These are phyloP conservation scores for Chlorella variabilis DNA, from an alignment of 163 green algal species.

Conservation along the genomic window DNA sequence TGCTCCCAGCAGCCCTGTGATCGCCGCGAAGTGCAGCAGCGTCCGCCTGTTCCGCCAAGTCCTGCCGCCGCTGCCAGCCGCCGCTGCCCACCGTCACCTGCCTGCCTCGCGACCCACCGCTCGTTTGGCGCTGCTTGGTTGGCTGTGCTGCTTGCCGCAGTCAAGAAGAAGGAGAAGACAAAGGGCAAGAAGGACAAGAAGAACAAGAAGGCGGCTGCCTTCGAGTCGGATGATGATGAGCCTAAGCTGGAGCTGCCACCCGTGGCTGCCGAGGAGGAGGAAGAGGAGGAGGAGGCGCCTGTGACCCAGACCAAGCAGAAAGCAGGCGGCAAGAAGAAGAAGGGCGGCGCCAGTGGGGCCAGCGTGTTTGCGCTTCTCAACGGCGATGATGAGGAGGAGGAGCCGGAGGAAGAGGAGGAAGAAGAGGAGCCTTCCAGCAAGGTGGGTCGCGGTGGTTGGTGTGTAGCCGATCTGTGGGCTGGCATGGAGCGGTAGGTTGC, in stretches of 20 bases:
- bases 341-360: slow-evolving; percentile 34
- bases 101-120: too few species aligned
- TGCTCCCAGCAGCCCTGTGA: too few species aligned
- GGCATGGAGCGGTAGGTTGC: too few species aligned
- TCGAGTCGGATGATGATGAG: slow-evolving; percentile 62
- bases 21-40: too few species aligned
- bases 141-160: slow-evolving; percentile 3
- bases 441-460: slow-evolving; percentile 20
- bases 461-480: too few species aligned
- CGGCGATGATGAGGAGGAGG: slow-evolving; percentile 40
- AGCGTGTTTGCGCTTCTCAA: slow-evolving; percentile 64
- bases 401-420: slow-evolving; percentile 54
- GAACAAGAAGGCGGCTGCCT: slow-evolving; percentile 55
- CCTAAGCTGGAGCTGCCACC: slow-evolving; percentile 1
- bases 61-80: too few species aligned
- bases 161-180: slow-evolving; percentile 54
- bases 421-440: background rate
- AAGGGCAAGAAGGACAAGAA: slow-evolving; percentile 78
- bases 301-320: slow-evolving; percentile 41
- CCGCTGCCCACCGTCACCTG: too few species aligned
- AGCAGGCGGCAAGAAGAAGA: slow-evolving; percentile 50
- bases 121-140: too few species aligned
- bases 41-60: too few species aligned
- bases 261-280: background rate
- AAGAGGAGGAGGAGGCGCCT: slow-evolving; percentile 38